Base-by-base conservation (phyloP, 345 rosid genomes). In the Chamaenerion angustifolium region DNA sequence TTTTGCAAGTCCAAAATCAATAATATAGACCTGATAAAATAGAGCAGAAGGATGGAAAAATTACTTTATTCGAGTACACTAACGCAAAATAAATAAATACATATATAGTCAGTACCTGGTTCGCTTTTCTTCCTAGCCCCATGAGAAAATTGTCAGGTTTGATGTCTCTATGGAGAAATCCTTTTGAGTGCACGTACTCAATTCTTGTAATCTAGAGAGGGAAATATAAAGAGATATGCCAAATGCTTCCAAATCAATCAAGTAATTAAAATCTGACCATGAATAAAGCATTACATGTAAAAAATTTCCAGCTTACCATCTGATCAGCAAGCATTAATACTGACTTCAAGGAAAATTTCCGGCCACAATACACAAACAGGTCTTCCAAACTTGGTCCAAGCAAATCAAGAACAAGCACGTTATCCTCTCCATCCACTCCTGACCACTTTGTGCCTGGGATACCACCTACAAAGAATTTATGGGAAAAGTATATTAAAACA, bases 311-410 rank as follows among this genome's bases (percentile, higher is more conserved):
- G 41, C 56, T 61, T 60, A 90, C 98, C 98, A 86, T 86, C 68
- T 90, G 96, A 55, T 83, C 96, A 69, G 96, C 96, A 71, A 90
- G 64, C 75, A 90, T 68, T 56, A 90, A 56, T 23, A 86, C 98
- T 0, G 93, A 86, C 75, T 90, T 90, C 44, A 85, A 66, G 0
- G 93, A 81, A 65, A 90, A 86, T 55, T 82, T 90, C 61, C 96
- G 75, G 56, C 93, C 87, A 61, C 96, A 86, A 21, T 90, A 90
- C 43, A 81, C 87, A 48, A 90, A 86, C 6, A 90, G 47, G 72
- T 90, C 98, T 56, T 90, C 96, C 9, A 90, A 83, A 64, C 98
- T 90, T 7, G 98, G 98, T 14, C 98, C 98, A 0, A 90, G 71
- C 69, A 90, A 78, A 71, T 90, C 98, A 35, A 90, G 64, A 45